Evolutionary conservation across 2,329 filamentous ascomycete genomes (phyloP), one percentile per base, ranked within the genome.

Genomic region (Fusarium bactridioides): DNA sequence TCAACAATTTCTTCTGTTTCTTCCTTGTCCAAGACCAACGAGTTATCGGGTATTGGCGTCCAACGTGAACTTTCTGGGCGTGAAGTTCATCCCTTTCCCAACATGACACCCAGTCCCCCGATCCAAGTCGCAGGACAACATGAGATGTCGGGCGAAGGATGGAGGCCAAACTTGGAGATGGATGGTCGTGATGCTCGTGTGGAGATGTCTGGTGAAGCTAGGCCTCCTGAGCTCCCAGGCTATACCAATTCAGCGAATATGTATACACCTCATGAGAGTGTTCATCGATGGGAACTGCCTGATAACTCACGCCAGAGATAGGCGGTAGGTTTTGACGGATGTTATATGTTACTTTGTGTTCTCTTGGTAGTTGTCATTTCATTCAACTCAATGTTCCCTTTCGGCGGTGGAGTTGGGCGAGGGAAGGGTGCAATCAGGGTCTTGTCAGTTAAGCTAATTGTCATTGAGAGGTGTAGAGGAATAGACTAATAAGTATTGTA

Each of bases 241-340:
- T 61, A 74, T 43, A 55, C 60, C 3, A 76, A 64, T 9, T 61
- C 67, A 18, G 69, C 72, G 18, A 64, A 70, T 47, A 27, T 59
- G 19, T 69, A 76, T 21, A 65, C 38, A 19, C 25, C 48, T 3
- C 64, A 60, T 21, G 60, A 64, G 33, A 60, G 29, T 31, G 48
- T 51, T 7, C 75, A 74, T 37, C 62, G 75, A 41, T 77, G 75
- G 75, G 75, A 77, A 56, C 62, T 77, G 5, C 70, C 74, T 6
- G 75, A 74, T 31, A 77, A 75, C 43, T 74, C 72, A 31, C 62
- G 56, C 31, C 61, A 63, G n/a, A 38, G 37, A 29, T 67, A 67
- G 15, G 2, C 1, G 3, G 3, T 11, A 1, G 5, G 6, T 11
- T 51, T 21, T 7, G 5, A 16, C 21, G 7, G 23, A 2, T 7